Evolutionary conservation across 2,329 filamentous ascomycete genomes (phyloP), one percentile per base, ranked within the genome.

Genomic region (Thelonectria discophora): DNA sequence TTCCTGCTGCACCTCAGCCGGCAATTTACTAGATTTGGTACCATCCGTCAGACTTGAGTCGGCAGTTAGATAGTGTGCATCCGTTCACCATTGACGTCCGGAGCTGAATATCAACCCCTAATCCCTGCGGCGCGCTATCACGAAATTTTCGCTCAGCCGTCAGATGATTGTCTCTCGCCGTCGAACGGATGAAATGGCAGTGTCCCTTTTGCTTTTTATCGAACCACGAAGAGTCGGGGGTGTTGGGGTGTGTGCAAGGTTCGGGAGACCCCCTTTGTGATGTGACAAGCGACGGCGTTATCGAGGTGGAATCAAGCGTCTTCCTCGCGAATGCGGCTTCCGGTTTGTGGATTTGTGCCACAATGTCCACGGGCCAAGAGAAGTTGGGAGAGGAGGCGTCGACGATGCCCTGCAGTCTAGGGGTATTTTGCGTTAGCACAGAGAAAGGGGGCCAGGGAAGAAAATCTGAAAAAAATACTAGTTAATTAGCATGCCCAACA

Each of bases 291-390:
- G 27, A 46, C 21, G 20, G 18, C 20, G 18, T 59, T 59, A 55
- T 57, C 57, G 42, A 52, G 32, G 37, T 59, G 43, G 56, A 64
- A 63, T 40, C 63, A 62, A 64, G 46, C 45, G 46, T 50, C 48
- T 34, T 40, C 57, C 50, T 62, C 27, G 34, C 63, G 56, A 62
- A 49, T 58, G 55, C 13, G 45, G 57, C 53, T 30, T 30, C 27
- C 27, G 27, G 27, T 8, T 30, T 30, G 27, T 8, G 27, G 34
- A 52, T 48, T 48, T 24, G 24, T 47, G 37, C 47, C 56, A 60
- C 51, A 37, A 21, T 48, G 20, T 17, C 47, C 37, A 54, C 17
- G 27, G 17, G 42, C 30, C 37, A 24, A 52, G n/a, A 48, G 43
- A 52, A 34, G 15, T 50, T 47, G 46, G 24, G 24, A 30, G 43